Conservation (phyloP, 257 asterid species). For the Cordia subcordata region DNA sequence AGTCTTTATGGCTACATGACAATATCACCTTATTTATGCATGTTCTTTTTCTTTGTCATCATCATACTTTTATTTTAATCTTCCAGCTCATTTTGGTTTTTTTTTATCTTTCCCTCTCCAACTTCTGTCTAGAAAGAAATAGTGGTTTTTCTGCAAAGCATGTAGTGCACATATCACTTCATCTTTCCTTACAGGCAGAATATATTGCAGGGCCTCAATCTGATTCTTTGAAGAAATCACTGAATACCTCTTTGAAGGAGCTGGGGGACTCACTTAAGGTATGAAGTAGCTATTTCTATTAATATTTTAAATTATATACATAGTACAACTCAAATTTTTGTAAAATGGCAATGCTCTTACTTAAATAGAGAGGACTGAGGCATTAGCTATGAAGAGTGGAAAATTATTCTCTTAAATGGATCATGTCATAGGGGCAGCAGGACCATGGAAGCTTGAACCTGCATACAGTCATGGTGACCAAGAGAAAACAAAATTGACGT, state of each 20-base stretch:
- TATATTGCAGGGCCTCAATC: slow-evolving; percentile 53
- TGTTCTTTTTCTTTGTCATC: too few relatives aligned
- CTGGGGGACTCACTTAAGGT: slow-evolving; percentile 68
- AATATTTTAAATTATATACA: not conserved
- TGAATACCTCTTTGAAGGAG: slow-evolving; percentile 53
- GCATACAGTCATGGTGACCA: too few relatives aligned
- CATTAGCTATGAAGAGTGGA: too few relatives aligned
- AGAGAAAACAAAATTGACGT: too few relatives aligned
- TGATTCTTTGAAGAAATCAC: slow-evolving; percentile 36
- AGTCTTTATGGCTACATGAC: too few relatives aligned
- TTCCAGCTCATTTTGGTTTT: too few relatives aligned
- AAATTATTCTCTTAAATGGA: too few relatives aligned
- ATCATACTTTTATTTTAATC: too few relatives aligned
- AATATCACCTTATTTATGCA: too few relatives aligned
- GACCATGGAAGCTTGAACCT: too few relatives aligned
- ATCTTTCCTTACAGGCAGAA: not conserved
- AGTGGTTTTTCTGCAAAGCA: not conserved
- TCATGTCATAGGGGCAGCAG: too few relatives aligned
- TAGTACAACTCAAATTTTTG: not conserved
- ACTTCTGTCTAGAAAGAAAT: not conserved
- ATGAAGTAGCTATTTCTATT: slow-evolving; percentile 16
- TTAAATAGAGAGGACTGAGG: not conserved
- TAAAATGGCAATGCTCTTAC: not conserved
- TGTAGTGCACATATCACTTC: not conserved
- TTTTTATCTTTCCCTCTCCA: too few relatives aligned